phyloP scores from a whole-genome alignment of 2,329 filamentous ascomycete species.

The Alternaria brassicicola region DNA sequence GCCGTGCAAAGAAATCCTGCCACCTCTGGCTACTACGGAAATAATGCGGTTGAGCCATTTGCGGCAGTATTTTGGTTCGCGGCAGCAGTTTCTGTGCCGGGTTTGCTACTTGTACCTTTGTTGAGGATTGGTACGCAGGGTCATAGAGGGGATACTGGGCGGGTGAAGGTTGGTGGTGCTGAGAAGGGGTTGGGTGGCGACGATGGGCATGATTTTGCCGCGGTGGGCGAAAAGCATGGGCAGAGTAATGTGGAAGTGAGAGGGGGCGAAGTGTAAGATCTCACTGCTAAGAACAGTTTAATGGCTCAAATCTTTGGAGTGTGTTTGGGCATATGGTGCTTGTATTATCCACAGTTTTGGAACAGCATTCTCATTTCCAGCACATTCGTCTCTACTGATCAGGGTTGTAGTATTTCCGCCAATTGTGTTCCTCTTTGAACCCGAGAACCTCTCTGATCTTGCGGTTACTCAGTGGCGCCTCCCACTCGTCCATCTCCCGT shows the following conservation, averaged over 20 bases:
- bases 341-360: not conserved
- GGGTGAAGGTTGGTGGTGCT: constrained; percentile 11
- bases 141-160: constrained; percentile 39
- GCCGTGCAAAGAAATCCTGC: constrained; percentile 46
- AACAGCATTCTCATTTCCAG: too few species aligned
- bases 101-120: constrained; percentile 58
- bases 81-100: constrained; percentile 52
- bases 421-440: constrained; percentile 65
- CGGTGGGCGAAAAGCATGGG: not conserved
- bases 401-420: constrained; percentile 58
- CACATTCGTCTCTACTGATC: constrained; percentile 7
- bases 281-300: not conserved
- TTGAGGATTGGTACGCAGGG: constrained; percentile 62
- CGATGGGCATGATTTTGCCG: constrained; percentile 6
- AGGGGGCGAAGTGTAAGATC: not conserved
- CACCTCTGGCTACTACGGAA: constrained; percentile 50
- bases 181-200: constrained; percentile 4
- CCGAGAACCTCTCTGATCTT: constrained; percentile 66
- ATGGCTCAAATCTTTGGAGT: not conserved
- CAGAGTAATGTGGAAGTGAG: not conserved
- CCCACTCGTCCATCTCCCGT: constrained; percentile 62
- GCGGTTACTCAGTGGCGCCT: constrained; percentile 65
- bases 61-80: constrained; percentile 60
- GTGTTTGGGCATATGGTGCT: not conserved
- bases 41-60: constrained; percentile 57